Conservation (phyloP, 2,329 filamentous ascomycete species). For the Pseudocercospora fijiensis region DNA sequence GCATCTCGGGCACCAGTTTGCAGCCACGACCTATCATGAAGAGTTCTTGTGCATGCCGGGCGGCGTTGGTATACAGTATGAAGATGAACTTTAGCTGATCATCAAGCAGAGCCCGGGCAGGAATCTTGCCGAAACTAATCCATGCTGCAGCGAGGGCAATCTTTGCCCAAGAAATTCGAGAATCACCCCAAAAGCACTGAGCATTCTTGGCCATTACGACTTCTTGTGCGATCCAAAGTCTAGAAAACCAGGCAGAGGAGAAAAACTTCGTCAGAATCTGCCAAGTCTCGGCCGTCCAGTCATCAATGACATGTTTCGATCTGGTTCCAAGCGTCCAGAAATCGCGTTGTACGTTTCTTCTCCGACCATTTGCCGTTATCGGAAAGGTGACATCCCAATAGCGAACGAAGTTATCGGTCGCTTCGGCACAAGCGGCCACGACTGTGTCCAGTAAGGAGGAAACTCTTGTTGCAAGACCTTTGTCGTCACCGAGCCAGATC, state of each 20-base stretch:
- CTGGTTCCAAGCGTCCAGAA: background rate
- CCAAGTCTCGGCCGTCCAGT: background rate
- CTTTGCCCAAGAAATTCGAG: background rate
- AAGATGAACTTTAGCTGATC: background rate
- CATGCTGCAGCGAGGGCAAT: background rate
- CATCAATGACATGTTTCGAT: background rate
- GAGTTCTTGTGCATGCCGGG: background rate
- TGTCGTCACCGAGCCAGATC: conserved; percentile 1
- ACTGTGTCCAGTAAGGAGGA: background rate
- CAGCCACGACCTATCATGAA: too few species aligned
- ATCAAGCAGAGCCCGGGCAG: background rate
- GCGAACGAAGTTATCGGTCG: background rate
- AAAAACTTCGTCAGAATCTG: background rate
- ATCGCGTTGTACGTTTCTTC: background rate
- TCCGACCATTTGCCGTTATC: background rate
- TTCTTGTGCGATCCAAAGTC: conserved; percentile 4
- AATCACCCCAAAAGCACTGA: background rate
- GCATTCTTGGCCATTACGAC: background rate
- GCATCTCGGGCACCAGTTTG: background rate
- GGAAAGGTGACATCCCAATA: background rate
- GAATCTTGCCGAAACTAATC: background rate
- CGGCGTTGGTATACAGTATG: background rate
- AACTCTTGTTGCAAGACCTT: background rate
- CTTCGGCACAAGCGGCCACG: background rate
- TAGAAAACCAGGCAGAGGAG: conserved; percentile 2